These are phyloP conservation scores for Cucurbita pepo DNA, from an alignment of 306 rosid species.

Conservation along the genomic window DNA sequence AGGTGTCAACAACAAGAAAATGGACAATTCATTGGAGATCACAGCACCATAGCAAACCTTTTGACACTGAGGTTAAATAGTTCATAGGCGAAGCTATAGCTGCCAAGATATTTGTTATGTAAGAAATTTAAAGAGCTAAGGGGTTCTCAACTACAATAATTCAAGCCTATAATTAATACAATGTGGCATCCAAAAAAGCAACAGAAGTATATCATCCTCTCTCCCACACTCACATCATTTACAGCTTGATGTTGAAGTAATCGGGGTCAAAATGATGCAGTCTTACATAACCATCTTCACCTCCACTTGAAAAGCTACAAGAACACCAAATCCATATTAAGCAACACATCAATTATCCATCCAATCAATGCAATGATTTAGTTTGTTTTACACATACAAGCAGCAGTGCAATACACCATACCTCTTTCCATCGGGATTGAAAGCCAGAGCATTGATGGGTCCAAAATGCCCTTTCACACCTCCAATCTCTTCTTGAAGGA, in stretches of 20 bases:
- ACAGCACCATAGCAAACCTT: no score
- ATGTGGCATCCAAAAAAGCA: not conserved
- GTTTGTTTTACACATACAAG: not conserved
- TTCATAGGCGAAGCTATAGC: no score
- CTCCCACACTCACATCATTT: constrained; percentile 2
- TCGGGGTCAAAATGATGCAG: constrained; percentile 84
- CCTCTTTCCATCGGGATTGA: constrained; percentile 95
- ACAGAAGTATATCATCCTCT: not conserved
- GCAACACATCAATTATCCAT: no score
- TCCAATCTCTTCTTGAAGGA: constrained; percentile 95
- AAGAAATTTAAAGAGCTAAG: not conserved
- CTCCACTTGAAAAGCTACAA: constrained; percentile 83
- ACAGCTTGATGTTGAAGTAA: constrained; percentile 77
- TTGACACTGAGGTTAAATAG: no score
- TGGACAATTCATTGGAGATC: no score
- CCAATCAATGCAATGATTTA: not conserved
- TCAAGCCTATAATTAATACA: not conserved
- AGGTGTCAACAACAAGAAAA: no score
- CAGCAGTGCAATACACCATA: constrained; percentile 6
- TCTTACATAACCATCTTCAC: constrained; percentile 90
- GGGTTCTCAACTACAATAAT: not conserved
- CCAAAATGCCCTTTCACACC: constrained; percentile 98
- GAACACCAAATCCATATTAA: not conserved
- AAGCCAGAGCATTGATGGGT: constrained; percentile 89
- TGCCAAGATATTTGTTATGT: no score